These are phyloP conservation scores for Linnemannia hyalina DNA, from an alignment of 192 early-diverging fungal genomes.

Conservation along the genomic window DNA sequence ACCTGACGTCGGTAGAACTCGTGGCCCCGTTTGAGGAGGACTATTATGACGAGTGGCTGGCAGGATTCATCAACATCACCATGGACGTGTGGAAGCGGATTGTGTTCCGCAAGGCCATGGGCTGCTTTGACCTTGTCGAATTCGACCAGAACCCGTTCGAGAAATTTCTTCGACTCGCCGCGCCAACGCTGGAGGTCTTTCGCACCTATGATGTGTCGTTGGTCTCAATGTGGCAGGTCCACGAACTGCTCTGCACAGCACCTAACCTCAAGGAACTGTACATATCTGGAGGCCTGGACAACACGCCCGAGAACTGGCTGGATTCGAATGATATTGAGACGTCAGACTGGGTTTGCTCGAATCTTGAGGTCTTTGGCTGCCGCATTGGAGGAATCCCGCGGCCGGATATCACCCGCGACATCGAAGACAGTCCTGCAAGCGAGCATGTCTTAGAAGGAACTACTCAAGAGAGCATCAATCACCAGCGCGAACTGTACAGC, in stretches of 20 bases:
- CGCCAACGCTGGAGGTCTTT: neutral
- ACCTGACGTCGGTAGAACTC: neutral
- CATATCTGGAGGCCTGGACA: neutral
- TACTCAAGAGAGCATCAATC: neutral
- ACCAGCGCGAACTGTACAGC: neutral
- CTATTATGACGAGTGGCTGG: neutral
- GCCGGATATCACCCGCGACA: neutral
- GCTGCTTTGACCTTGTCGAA: neutral
- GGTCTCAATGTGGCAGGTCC: neutral
- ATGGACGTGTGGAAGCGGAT: neutral
- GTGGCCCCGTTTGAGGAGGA: neutral
- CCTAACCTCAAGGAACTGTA: neutral
- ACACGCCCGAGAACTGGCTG: neutral
- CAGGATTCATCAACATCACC: neutral
- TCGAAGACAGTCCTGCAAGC: neutral
- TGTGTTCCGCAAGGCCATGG: neutral
- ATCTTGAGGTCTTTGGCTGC: neutral
- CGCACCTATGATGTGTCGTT: neutral
- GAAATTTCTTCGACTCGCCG: neutral
- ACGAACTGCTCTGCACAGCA: neutral
- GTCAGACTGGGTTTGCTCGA: neutral
- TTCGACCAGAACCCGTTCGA: neutral
- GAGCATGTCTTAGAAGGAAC: neutral
- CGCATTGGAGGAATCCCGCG: neutral
- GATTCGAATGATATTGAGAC: neutral